Evolutionary conservation across 2,329 filamentous ascomycete genomes (phyloP).

Genomic region (Aspergillus udagawae): DNA sequence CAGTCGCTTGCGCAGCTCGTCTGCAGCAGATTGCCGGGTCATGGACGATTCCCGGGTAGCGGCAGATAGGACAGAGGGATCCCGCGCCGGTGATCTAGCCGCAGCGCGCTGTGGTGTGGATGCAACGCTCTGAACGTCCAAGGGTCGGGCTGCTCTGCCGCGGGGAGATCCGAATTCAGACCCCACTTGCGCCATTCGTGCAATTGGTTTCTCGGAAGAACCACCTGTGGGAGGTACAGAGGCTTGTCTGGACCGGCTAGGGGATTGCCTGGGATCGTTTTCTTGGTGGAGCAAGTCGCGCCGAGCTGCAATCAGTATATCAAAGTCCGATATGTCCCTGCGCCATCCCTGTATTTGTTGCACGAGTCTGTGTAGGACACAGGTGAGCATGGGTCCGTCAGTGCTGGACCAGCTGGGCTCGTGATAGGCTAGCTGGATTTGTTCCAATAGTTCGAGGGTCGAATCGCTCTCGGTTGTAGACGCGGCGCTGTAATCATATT

Average conservation of each 20-base stretch:
- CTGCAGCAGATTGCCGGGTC: slow-evolving; percentile 22
- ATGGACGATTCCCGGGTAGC: slow-evolving; percentile 23
- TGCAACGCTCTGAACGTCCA: slow-evolving; percentile 10
- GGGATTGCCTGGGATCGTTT: slow-evolving; percentile 18
- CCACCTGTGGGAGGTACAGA: slow-evolving; percentile 19
- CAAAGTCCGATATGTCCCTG: slow-evolving; percentile 64
- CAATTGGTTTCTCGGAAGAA: slow-evolving; percentile 13
- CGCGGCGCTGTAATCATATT: slow-evolving; percentile 50
- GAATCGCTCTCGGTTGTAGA: slow-evolving; percentile 22
- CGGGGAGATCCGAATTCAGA: slow-evolving; percentile 20
- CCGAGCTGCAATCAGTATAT: slow-evolving; percentile 64
- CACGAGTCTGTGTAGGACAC: slow-evolving; percentile 56
- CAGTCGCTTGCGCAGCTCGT: slow-evolving; percentile 32
- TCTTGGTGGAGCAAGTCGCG: slow-evolving; percentile 35
- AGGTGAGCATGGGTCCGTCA: slow-evolving; percentile 47
- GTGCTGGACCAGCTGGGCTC: slow-evolving; percentile 48
- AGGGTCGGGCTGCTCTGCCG: slow-evolving; percentile 19
- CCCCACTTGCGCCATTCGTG: slow-evolving; percentile 4
- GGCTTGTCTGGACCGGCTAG: slow-evolving; percentile 16
- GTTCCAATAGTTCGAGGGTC: slow-evolving; percentile 22
- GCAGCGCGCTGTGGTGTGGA: slow-evolving; percentile 16
- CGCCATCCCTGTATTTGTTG: slow-evolving; percentile 62
- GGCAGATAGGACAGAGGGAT: slow-evolving; percentile 15
- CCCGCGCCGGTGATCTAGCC: slow-evolving; percentile 22
- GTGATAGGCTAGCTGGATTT: slow-evolving; percentile 32